Percentiles rank a stretch among this genome's conserved stretches.
phyloP scores from a whole-genome alignment of 1,139 yeast genomes.

The Diutina scorzettiae region DNA sequence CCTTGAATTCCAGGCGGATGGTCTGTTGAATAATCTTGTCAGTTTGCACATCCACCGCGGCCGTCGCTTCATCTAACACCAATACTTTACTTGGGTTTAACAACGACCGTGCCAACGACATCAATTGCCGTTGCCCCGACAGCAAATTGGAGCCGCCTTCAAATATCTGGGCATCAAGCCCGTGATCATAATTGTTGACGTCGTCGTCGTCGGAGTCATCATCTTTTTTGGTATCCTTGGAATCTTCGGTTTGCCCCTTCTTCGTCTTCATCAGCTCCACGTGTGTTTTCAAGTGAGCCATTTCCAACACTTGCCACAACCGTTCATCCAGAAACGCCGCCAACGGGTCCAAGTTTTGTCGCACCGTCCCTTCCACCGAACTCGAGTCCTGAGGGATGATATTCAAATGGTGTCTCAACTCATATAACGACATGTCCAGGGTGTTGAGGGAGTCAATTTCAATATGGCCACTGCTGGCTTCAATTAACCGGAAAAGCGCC shows the following conservation, averaged over 20 bases:
- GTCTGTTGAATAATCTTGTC: conserved; percentile 67
- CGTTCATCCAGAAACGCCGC: conserved; percentile 37
- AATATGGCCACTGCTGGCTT: conserved; percentile 26
- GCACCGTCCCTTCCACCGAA: conserved; percentile 48
- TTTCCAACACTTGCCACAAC: conserved; percentile 40
- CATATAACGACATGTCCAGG: conserved; percentile 31
- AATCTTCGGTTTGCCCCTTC: conserved; percentile 9
- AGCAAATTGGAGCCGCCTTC: conserved; percentile 71
- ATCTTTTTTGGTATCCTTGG: neutral
- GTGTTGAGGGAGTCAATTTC: conserved; percentile 40
- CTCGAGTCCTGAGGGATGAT: conserved; percentile 67
- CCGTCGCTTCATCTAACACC: conserved; percentile 76
- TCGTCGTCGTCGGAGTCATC: neutral
- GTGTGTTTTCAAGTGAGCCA: conserved; percentile 39
- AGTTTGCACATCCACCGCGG: conserved; percentile 74
- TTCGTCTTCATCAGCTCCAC: conserved; percentile 20
- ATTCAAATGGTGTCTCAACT: conserved; percentile 41
- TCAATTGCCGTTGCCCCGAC: conserved; percentile 66
- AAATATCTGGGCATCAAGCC: conserved; percentile 31
- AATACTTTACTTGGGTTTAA: conserved; percentile 47
- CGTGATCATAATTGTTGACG: conserved; percentile 6
- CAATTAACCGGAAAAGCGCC: conserved; percentile 64
- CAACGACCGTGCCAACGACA: conserved; percentile 67
- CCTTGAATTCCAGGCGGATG: conserved; percentile 47
- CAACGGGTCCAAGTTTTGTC: conserved; percentile 54